Evolutionary conservation across 2,329 filamentous ascomycete species (phyloP), one percentile per base, ranked within the genome.

Genomic region (Fusarium verticillioides): DNA sequence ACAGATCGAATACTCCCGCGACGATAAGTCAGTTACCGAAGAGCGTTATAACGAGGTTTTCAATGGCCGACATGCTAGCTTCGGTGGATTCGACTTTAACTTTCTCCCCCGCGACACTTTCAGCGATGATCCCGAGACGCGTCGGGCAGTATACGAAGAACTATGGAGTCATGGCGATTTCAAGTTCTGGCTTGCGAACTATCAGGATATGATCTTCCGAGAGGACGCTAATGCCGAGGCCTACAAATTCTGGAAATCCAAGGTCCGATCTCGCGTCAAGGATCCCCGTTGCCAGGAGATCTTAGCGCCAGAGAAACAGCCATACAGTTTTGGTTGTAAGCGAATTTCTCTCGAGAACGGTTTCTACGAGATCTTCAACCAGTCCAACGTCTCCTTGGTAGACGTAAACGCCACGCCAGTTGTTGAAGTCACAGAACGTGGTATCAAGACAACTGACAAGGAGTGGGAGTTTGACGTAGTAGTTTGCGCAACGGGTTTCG

Each of bases 161-260:
- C 73, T 86, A 2, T 89, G 84, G 82, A 57, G 78, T 1, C 71
- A 81, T 3, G 87, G 86, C 7, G 86, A 85, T 4, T 88, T 88
- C 73, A 76, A 79, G 8, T 84, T 84, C 72, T 85, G 84, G 82
- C 77, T 85, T 5, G 80, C 73, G 11, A 83, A 79, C 10, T 90
- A 87, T 71, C 79, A 82, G 18, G 87, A 90, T 40, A 79, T 83
- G 23, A 59, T 87, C 4, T 75, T 80, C 13, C 79, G 85, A 28
- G 61, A 76, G 7, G 80, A 84, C 54, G 83, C 83, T 6, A 89
- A 88, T 69, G 77, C 80, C 7, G 78, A 79, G 7, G 78, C 82
- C 2, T 89, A 88, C 68, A 79, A 85, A 5, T 89, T 87, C 76
- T 88, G 87, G 84, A 80, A 78, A 2, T 80, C 78, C 12, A 87